Base-by-base conservation (phyloP, 2,329 filamentous ascomycete genomes). In the Cadophora sp. region DNA sequence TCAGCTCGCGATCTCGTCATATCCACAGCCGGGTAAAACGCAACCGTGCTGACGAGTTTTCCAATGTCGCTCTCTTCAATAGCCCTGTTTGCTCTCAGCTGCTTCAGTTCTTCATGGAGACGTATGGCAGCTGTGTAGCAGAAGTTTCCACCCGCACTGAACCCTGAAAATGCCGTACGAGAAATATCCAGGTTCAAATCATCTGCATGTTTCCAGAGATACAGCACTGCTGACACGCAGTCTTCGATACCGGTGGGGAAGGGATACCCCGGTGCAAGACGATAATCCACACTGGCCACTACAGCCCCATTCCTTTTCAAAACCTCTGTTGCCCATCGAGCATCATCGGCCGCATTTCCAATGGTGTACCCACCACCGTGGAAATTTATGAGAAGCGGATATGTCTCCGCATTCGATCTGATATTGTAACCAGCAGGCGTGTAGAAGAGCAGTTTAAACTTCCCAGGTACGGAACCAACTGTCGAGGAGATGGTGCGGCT, bases 201-300 rank as follows among this genome's bases (percentile, higher is more conserved):
- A 0, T 64, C 53, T 0, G 74, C 71, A 46, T 73, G 67, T 1
- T 66, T 48, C 67, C 72, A 75, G 2, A 74, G 37, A 48, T 71
- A 75, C 24, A 87, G 84, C 51, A 86, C 70, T 16, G 76, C 77
- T 6, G 76, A 74, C n/a, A 73, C 77, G 64, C 79, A 86, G 74
- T 91, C 89, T 71, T 91, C 86, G 1, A 91, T 83, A 0, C 87
- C 84, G 0, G 84, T 86, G 0, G 89, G 89, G 73, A 89, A 90
- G 0, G 87, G 88, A 71, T 84, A 81, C 68, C 84, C 83, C 0
- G 89, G 89, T 0, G 88, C 87, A 1, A 90, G 83, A 14, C 89
- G 86, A 76, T 91, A 91, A 70, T 89, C 86, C 72, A 90, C 86
- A 4, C 84, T 86, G 70, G 91, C 83, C 63, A 89, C 84, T 24